Evolutionary conservation across 1,284 basidiomycete genomes (phyloP).

Genomic region (Apiotrichum sp.): DNA sequence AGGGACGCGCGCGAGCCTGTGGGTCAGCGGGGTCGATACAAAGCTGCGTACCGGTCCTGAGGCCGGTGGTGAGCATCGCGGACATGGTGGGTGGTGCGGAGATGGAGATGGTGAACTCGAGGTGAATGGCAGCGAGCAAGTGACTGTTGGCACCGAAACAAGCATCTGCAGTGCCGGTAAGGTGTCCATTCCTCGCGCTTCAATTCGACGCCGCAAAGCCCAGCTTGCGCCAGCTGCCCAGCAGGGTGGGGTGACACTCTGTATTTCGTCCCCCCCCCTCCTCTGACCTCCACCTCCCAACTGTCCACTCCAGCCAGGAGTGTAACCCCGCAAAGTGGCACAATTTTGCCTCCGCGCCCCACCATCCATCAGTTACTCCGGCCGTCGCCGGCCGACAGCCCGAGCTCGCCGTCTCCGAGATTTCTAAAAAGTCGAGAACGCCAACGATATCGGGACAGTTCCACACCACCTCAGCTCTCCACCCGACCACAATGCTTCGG

Average conservation of each 20-base stretch:
- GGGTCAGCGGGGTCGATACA: neutral
- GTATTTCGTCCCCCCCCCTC: too few relatives aligned
- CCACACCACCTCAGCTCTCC: too few relatives aligned
- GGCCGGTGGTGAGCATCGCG: slow-evolving; percentile 28
- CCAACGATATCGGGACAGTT: too few relatives aligned
- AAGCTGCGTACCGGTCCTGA: slow-evolving; percentile 32
- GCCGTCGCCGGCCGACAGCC: neutral
- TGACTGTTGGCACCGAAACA: too few relatives aligned
- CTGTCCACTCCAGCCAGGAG: too few relatives aligned
- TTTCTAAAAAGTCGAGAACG: neutral
- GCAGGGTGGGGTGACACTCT: too few relatives aligned
- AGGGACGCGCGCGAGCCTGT: slow-evolving; percentile 24
- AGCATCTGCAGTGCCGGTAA: too few relatives aligned
- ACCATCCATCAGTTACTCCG: neutral
- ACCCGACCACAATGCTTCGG: slow-evolving; percentile 11
- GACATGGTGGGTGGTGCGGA: slow-evolving; percentile 20
- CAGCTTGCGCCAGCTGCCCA: too few relatives aligned
- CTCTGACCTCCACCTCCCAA: too few relatives aligned
- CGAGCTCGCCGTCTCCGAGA: neutral
- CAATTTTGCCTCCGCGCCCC: neutral
- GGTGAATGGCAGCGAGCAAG: neutral
- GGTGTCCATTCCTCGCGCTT: too few relatives aligned
- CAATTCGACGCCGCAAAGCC: too few relatives aligned
- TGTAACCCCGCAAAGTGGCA: slow-evolving; percentile 1
- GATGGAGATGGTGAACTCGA: neutral